Conservation (phyloP, 768 basidiomycete species). For the Naematelia aurantialba region DNA sequence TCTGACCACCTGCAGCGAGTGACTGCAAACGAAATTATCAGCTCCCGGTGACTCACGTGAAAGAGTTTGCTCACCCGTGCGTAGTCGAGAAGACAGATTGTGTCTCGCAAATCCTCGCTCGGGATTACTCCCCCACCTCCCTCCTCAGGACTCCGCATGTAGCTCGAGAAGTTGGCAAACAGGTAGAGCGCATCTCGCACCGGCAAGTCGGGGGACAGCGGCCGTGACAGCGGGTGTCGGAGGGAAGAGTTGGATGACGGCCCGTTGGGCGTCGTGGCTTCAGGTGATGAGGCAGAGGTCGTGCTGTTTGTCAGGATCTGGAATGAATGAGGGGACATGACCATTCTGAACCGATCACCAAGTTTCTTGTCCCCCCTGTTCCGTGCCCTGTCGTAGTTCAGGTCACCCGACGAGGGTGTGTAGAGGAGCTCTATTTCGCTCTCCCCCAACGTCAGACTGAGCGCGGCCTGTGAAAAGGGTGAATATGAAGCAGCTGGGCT, state of each 20-base stretch:
- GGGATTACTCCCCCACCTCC: conserved; percentile 32
- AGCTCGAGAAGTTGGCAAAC: conserved; percentile 45
- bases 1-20: conserved; percentile 22
- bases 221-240: conserved; percentile 19
- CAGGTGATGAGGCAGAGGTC: conserved; percentile 4
- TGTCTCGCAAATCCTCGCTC: conserved; percentile 42
- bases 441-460: too few relatives aligned
- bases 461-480: too few relatives aligned
- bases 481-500: too few relatives aligned
- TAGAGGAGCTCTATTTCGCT: too few relatives aligned
- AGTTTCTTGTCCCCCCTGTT: too few relatives aligned
- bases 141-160: conserved; percentile 45
- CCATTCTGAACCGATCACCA: too few relatives aligned
- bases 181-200: conserved; percentile 44
- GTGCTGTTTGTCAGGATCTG: too few relatives aligned
- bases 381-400: too few relatives aligned
- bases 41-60: background rate
- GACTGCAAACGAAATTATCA: too few relatives aligned
- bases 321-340: too few relatives aligned
- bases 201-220: conserved; percentile 44
- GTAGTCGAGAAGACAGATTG: conserved; percentile 42
- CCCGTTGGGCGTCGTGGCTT: background rate
- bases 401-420: too few relatives aligned
- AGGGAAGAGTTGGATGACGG: too few relatives aligned
- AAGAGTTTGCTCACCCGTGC: conserved; percentile 46